Evolutionary conservation across 2,329 filamentous ascomycete species (phyloP), one percentile per base, ranked within the genome.

Genomic region (Clarireedia homoeocarpa): DNA sequence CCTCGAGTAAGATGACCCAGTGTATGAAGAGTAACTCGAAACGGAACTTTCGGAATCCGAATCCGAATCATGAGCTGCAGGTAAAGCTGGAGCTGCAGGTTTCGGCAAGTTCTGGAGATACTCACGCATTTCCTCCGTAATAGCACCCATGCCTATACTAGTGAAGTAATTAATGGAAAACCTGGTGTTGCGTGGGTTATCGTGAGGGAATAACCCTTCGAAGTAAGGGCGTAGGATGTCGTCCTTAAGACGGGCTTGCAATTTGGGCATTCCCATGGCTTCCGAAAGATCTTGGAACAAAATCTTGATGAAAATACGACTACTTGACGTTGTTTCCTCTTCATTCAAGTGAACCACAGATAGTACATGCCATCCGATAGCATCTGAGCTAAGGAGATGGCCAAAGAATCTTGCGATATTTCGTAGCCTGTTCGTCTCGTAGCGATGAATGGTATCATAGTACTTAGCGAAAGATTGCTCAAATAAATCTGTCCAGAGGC

Each of bases 121-220:
- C 67, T 95, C 89, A 71, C 94, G 85, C 90, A 96, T 95, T 63
- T 91, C 88, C 69, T 99, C 94, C 2, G 94, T 99, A 59, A 99
- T 79, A 24, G 83, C 84, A 69, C 94, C 94, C 88, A 99, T 95
- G 57, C 91, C 91, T 66, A 99, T 95, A 66, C 91, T 94, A 9
- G 94, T 99, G 71, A 99, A 97, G 78, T 96, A 99, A 74, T 99
- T 99, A 84, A 99, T 96, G 51, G 91, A 89, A 77, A 99, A 99
- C 53, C 92, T 85, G 40, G 91, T 91, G 72, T 96, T 94, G 68
- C 89, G 85, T 24, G 91, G 83, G 66, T 91, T 89, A 70, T 97
- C 91, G 59, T 78, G 86, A 0, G 94, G 94, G 77, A 99, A 97
- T 45, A 99, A 75, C 30, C 92, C 92, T 40, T 86, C 83, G 58